These are phyloP conservation scores for Cercospora sp. DNA, from an alignment of 2,329 filamentous ascomycete species.

Conservation along the genomic window DNA sequence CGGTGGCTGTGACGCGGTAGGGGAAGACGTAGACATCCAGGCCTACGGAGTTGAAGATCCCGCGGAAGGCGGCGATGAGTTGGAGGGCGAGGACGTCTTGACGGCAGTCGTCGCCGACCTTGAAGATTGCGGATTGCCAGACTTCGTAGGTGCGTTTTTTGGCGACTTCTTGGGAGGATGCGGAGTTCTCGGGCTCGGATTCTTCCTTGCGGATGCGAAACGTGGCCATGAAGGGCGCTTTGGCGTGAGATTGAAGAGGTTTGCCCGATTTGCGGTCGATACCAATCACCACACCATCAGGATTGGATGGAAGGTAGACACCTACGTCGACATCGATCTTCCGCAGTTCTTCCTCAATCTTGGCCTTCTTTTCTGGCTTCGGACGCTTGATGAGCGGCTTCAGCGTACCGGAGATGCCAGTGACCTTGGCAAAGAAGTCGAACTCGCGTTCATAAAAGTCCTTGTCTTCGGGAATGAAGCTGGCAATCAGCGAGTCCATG, in stretches of 20 bases:
- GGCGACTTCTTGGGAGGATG: conserved; percentile 8
- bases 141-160: conserved; percentile 68
- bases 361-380: conserved; percentile 97
- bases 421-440: conserved; percentile 96
- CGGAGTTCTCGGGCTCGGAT: conserved; percentile 50
- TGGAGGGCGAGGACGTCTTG: conserved; percentile 96
- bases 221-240: conserved; percentile 98
- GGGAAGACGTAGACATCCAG: conserved; percentile 97
- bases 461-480: conserved; percentile 76
- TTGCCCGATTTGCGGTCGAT: conserved; percentile 98
- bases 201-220: conserved; percentile 90
- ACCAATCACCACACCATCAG: conserved; percentile 93
- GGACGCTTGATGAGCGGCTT: conserved; percentile 88
- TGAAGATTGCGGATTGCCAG: conserved; percentile 99
- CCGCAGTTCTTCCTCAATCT: conserved; percentile 96
- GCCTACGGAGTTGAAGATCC: conserved; percentile 92
- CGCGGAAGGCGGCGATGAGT: conserved; percentile 96
- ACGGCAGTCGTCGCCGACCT: conserved; percentile 96
- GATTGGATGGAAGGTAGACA: conserved; percentile 95
- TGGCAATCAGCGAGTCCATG: conserved; percentile 76
- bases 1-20: conserved; percentile 94
- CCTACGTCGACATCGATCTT: conserved; percentile 97
- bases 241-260: conserved; percentile 94
- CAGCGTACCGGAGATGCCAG: conserved; percentile 89
- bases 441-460: conserved; percentile 94